Evolutionary conservation across 257 asterid genomes (phyloP), one percentile per base, ranked within the genome.

Genomic region (Solanum habrochaites): DNA sequence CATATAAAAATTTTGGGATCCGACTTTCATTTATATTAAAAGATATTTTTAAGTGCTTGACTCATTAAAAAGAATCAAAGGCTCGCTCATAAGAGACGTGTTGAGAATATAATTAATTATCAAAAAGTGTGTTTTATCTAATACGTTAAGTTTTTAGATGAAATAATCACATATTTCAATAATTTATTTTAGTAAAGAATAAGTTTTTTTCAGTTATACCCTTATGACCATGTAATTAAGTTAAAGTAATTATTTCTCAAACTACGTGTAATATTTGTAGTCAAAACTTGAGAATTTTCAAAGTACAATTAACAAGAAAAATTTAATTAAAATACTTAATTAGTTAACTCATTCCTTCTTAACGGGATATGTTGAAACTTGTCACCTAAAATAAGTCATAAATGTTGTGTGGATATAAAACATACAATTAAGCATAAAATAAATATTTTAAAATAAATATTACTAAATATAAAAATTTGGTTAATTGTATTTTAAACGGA

Each of bases 1-100:
- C 0, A 16, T 0, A 52, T 0, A 52, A 0, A 52, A 0, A 9
- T 52, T 3, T 0, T 52, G n/a, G 7, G n/a, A 52, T n/a, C 16
- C 10, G 9, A 52, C 0, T 3, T 16, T 1, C 23, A 16, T 0
- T 1, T 8, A 52, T 52, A 16, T 52, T 7, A 49, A 52, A 49
- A 49, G 16, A 49, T 4, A 43, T 14, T 13, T 49, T 15, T 0
- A 16, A 2, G 1, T 16, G 3, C 8, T 49, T 16, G 23, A 49
- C 23, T 1, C 23, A 49, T 49, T 1, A 5, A 49, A 49, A 49
- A 16, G 0, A 49, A 49, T 49, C 3, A 12, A 11, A 5, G 4
- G 16, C 2, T 13, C 3, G 1, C 0, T 42, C 13, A 42, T 2
- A 42, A 13, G 7, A 16, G 7, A 16, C 7, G 2, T 47, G 20